Base-by-base conservation (phyloP, 2,329 filamentous ascomycete genomes). In the Triangularia verruculosa region DNA sequence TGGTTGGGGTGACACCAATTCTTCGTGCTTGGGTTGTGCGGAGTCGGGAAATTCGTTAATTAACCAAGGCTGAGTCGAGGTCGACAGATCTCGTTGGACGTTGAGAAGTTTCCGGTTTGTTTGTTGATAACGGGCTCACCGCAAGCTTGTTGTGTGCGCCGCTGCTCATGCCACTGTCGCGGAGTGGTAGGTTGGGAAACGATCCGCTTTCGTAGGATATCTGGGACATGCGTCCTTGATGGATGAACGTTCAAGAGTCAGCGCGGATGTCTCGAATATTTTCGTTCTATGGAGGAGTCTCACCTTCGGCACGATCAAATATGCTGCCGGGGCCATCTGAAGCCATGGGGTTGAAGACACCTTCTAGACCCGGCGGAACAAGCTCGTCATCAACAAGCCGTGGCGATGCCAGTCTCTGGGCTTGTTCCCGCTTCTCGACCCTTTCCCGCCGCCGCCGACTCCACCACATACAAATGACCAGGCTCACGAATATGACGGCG, bases 401-500 rank as follows among this genome's bases (percentile, higher is more conserved):
- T 13, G 59, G 61, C 7, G 62, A 61, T 11, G 43, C 39, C 9
- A 60, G 27, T 30, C 57, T 56, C 22, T 65, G 60, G 1, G 39
- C 28, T 12, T 62, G 17, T 11, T 65, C 57, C 30, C 47, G 57
- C 55, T 63, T 65, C 60, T 65, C 64, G 3, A 43, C 39, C 32
- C 64, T 67, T 43, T 61, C 53, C 12, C 62, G 59, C 9, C 57
- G 61, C 1, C 30, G 62, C 13, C 65, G 63, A 25, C 63, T 27
- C 63, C 64, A 69, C 64, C 62, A 67, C 65, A 67, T 64, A 17
- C 34, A 66, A 15, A 58, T 34, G 9, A 51, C 51, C 17, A 69
- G 58, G 13, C 60, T 59, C 9, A 54, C 58, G 30, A 69, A 61
- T 2, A 67, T 52, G 57, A 52, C 59, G n/a, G 61, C 51, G n/a